Evolutionary conservation across 108 stramenopile species (phyloP), one percentile per base, ranked within the genome.

Genomic region (Stephanodiscus minutulus): DNA sequence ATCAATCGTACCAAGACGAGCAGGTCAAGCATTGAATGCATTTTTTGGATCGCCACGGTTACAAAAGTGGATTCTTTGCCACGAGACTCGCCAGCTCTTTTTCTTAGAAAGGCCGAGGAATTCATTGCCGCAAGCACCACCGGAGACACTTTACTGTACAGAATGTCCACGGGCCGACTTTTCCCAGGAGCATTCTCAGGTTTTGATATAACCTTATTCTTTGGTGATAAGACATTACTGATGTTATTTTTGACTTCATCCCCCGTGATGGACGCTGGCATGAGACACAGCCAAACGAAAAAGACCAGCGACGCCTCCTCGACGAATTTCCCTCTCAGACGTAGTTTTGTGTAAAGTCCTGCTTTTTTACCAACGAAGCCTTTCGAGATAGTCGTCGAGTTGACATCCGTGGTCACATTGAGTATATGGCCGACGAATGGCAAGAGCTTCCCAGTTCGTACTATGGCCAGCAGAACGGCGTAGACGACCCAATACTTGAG

Each of bases 401-500:
- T 27, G 44, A 47, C 22, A 8, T 36, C 66, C 21, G 52, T 68
- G 7, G 54, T 44, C 17, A 69, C 37, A 64, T 27, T 72, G 39
- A 80, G 43, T 17, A 86, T 24, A 31, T 68, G 37, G 13, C 83
- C 73, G 29, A 91, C 49, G 22, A 91, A 49, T 29, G 91, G 91
- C 22, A 86, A 43, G 59, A 91, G 63, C 17, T 64, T 48, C 18
- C 66, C 57, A n/a, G 79, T 71, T 24, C 65, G 50, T 24, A 74
- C 71, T 11, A 85, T 28, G 27, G 83, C 86, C 53, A 68, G 72
- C 7, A 91, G 58, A 22, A 83, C 59, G 4, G 77, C 78, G 61
- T 86, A 88, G 20, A 87, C 85, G 61, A 85, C 82, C 91, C 91
- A 91, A 73, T 89, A 91, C 47, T 84, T 77, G 36, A 91, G 75